These are phyloP conservation scores for Babesia bigemina DNA, from an alignment of 169 alveolate genomes.

Conservation along the genomic window DNA sequence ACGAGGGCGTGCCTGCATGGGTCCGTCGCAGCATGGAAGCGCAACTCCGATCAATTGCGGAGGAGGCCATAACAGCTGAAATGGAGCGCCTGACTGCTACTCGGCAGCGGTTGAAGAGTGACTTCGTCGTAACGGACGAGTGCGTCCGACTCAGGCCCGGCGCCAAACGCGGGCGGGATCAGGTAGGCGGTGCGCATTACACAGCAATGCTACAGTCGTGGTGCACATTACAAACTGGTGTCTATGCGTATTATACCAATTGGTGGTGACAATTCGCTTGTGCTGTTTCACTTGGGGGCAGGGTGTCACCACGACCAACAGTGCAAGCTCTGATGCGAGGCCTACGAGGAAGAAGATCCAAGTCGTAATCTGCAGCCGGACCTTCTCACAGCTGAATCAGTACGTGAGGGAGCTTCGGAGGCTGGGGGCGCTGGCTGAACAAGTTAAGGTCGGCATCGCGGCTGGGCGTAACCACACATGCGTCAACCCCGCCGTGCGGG, in stretches of 20 bases:
- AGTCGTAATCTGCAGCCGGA: constrained; percentile 88
- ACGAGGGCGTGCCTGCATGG: constrained; percentile 47
- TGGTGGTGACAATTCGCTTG: no score
- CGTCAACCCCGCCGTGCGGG: constrained; percentile 75
- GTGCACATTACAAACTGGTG: no score
- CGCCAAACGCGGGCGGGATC: constrained; percentile 8
- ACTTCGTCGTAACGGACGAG: not conserved
- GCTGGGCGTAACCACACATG: constrained; percentile 85
- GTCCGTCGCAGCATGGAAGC: constrained; percentile 20
- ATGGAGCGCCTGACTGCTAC: not conserved
- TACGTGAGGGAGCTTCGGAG: constrained; percentile 86
- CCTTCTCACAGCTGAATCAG: constrained; percentile 90
- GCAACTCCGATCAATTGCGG: constrained; percentile 38
- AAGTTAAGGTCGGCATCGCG: constrained; percentile 78
- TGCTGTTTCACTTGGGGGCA: no score
- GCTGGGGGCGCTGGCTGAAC: constrained; percentile 70
- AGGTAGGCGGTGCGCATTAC: not conserved
- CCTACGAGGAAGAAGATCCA: constrained; percentile 28
- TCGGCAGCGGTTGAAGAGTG: not conserved
- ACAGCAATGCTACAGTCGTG: no score
- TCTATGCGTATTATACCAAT: no score
- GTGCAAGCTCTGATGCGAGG: not conserved
- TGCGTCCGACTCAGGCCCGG: constrained; percentile 5
- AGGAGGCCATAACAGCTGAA: constrained; percentile 17
- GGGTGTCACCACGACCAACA: not conserved